Conservation (phyloP, 768 basidiomycete genomes). For the Serendipita sp. region DNA sequence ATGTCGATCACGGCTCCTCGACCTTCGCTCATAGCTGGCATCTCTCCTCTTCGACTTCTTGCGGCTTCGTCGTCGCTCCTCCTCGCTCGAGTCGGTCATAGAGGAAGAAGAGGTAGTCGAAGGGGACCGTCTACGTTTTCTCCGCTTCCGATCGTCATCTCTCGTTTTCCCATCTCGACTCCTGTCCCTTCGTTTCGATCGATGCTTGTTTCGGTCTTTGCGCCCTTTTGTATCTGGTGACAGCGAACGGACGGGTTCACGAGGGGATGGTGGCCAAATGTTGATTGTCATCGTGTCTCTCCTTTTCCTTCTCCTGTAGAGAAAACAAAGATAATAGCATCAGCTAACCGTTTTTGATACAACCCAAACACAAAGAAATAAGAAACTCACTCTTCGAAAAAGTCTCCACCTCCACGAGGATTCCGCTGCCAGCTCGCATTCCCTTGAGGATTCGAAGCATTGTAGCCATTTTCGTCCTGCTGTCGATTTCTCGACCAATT, state of each 20-base stretch:
- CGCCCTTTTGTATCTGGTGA: neutral
- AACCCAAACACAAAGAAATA: too few species aligned
- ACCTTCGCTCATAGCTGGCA: slow-evolving; percentile 16
- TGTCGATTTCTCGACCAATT: slow-evolving; percentile 1
- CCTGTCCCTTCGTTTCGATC: slow-evolving; percentile 7
- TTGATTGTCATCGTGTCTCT: slow-evolving; percentile 12
- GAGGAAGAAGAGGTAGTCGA: neutral
- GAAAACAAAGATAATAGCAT: neutral
- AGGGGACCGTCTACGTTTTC: slow-evolving; percentile 13
- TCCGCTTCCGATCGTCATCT: slow-evolving; percentile 13
- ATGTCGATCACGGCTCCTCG: slow-evolving; percentile 12
- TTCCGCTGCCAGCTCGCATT: neutral
- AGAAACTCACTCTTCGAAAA: slow-evolving; percentile 11
- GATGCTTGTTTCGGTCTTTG: neutral
- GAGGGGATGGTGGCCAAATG: slow-evolving; percentile 17
- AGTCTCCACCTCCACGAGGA: slow-evolving; percentile 11
- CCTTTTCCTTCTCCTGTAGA: slow-evolving; percentile 12
- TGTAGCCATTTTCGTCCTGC: neutral
- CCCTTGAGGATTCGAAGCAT: neutral
- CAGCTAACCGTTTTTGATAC: neutral
- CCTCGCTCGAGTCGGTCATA: slow-evolving; percentile 1
- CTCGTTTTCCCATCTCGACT: slow-evolving; percentile 15
- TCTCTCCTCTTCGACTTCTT: slow-evolving; percentile 12
- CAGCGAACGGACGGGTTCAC: slow-evolving; percentile 10
- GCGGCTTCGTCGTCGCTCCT: neutral